phyloP scores from a whole-genome alignment of 1,139 yeast genomes.

The Debaryomycetaceae sp. region DNA sequence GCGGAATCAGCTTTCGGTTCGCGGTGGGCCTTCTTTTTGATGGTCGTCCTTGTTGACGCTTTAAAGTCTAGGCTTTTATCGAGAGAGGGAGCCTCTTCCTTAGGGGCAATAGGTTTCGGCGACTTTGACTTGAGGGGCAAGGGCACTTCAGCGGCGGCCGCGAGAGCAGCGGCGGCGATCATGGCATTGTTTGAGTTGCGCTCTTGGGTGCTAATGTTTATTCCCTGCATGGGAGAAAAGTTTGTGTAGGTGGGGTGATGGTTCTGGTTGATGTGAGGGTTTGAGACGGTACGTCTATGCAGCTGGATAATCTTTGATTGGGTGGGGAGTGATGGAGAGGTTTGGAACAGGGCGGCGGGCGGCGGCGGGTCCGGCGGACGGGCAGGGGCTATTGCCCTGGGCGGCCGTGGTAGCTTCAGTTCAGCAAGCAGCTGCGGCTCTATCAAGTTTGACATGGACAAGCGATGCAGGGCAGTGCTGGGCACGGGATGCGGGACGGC shows the following conservation, averaged over 20 bases:
- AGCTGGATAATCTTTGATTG: no score
- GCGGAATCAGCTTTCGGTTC: not conserved
- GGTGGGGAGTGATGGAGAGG: no score
- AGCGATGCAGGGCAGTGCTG: conserved; percentile 55
- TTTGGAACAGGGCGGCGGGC: no score
- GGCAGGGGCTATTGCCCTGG: no score
- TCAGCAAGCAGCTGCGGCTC: no score
- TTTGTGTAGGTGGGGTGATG: no score
- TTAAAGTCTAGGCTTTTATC: not conserved
- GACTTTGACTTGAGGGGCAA: conserved; percentile 27
- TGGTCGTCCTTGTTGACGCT: conserved; percentile 1
- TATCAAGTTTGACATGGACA: no score
- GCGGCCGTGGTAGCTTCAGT: no score
- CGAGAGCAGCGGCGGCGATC: conserved; percentile 63
- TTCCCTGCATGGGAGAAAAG: conserved; percentile 11
- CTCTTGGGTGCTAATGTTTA: conserved; percentile 25
- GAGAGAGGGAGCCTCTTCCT: not conserved
- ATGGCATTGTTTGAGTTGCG: conserved; percentile 38
- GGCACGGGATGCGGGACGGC: conserved; percentile 62
- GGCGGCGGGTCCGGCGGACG: no score
- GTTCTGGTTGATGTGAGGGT: no score
- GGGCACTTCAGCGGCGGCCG: conserved; percentile 62
- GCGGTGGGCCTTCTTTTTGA: not conserved
- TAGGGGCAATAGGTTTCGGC: conserved; percentile 1
- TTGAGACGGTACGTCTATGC: not conserved